Conservation (phyloP, 2,329 filamentous ascomycete genomes). For the Neocucurbitaria cava region DNA sequence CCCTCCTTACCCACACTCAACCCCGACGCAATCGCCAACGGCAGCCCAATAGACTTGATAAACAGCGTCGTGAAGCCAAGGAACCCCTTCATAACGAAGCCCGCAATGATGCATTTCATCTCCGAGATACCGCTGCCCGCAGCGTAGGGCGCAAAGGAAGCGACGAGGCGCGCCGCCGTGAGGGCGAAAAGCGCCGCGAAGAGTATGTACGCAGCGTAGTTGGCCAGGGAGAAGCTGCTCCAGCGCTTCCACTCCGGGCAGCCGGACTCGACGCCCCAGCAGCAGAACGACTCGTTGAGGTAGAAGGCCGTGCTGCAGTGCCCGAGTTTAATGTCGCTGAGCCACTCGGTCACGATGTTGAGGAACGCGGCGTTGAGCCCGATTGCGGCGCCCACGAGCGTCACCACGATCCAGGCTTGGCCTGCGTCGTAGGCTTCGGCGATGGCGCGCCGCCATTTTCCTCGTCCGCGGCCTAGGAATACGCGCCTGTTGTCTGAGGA, state of each 20-base stretch:
- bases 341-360: conserved; percentile 96
- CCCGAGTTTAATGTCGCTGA: conserved; percentile 94
- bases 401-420: conserved; percentile 98
- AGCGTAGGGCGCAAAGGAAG: conserved; percentile 91
- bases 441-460: conserved; percentile 76
- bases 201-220: conserved; percentile 87
- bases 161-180: conserved; percentile 83
- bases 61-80: conserved; percentile 87
- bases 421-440: conserved; percentile 92
- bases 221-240: conserved; percentile 78
- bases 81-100: conserved; percentile 99
- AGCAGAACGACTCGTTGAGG: conserved; percentile 96
- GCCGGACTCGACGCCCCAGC: conserved; percentile 91
- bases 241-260: conserved; percentile 90
- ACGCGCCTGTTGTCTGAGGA: conserved; percentile 1
- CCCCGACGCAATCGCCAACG: conserved; percentile 90
- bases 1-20: conserved; percentile 97
- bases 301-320: conserved; percentile 96
- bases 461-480: conserved; percentile 69
- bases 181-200: conserved; percentile 86
- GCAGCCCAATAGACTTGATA: conserved; percentile 92
- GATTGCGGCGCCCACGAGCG: conserved; percentile 89
- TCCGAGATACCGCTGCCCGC: conserved; percentile 97
- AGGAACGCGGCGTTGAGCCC: conserved; percentile 91
- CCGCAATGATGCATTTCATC: conserved; percentile 99